These are phyloP conservation scores for Ganoderma sinense DNA, from an alignment of 1,284 basidiomycete genomes.

Conservation along the genomic window DNA sequence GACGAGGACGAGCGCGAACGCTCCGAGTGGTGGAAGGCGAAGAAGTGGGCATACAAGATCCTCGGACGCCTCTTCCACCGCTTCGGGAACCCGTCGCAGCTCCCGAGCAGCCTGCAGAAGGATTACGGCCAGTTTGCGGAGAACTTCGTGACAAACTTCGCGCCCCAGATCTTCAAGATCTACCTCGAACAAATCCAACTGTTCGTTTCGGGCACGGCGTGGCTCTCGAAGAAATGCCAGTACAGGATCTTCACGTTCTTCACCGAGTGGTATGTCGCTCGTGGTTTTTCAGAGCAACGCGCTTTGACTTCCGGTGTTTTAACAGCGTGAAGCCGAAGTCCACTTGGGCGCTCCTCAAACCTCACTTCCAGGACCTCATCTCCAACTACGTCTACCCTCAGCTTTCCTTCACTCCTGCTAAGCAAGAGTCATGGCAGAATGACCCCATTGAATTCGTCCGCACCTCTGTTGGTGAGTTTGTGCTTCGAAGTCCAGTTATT, in stretches of 20 bases:
- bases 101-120: conserved; percentile 73
- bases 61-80: conserved; percentile 80
- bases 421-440: conserved; percentile 74
- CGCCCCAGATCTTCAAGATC: conserved; percentile 83
- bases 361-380: conserved; percentile 79
- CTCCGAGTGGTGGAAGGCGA: conserved; percentile 87
- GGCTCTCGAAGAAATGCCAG: conserved; percentile 84
- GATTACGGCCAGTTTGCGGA: conserved; percentile 78
- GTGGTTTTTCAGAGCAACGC: no score
- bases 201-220: conserved; percentile 72
- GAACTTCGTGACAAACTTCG: conserved; percentile 81
- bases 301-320: background rate
- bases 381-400: conserved; percentile 87
- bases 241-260: conserved; percentile 86
- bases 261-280: conserved; percentile 75
- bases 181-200: conserved; percentile 82
- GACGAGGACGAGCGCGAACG: conserved; percentile 79
- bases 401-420: conserved; percentile 75
- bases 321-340: conserved; percentile 86
- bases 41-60: conserved; percentile 88
- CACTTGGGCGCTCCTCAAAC: conserved; percentile 86
- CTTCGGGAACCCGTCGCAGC: conserved; percentile 86
- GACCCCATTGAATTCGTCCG: conserved; percentile 86
- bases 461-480: conserved; percentile 66
- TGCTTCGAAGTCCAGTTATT: background rate